phyloP scores from a whole-genome alignment of 176 grass and related monocot genomes.

The Neostapfia colusana region DNA sequence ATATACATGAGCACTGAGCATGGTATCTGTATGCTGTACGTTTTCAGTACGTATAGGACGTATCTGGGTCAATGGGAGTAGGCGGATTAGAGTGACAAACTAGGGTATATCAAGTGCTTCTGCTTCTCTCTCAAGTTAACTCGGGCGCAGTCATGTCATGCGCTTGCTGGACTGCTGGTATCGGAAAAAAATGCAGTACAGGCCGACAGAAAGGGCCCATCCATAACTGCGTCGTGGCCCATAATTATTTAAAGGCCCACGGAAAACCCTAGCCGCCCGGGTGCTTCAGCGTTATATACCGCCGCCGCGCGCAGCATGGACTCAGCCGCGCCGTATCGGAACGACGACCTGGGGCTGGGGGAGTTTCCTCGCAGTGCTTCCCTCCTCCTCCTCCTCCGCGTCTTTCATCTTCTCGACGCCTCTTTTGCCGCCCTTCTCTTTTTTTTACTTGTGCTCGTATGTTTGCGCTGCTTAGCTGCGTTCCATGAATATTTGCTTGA shows the following conservation, averaged over 20 bases:
- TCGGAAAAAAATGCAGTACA: neutral
- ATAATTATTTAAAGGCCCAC: neutral
- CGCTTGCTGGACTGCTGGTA: too few relatives aligned
- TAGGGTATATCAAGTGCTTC: too few relatives aligned
- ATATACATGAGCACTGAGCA: neutral
- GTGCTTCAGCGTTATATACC: slow-evolving; percentile 5
- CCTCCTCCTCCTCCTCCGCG: too few relatives aligned
- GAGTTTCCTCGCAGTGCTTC: neutral
- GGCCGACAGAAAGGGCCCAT: too few relatives aligned
- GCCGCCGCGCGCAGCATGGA: neutral
- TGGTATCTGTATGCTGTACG: too few relatives aligned
- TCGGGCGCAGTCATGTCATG: too few relatives aligned
- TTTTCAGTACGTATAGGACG: too few relatives aligned
- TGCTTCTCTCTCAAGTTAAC: too few relatives aligned
- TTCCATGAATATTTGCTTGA: neutral
- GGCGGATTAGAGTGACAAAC: too few relatives aligned
- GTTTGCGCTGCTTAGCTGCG: too few relatives aligned
- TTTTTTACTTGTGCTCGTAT: rapidly evolving
- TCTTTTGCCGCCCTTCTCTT: neutral
- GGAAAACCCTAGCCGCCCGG: slow-evolving; percentile 15
- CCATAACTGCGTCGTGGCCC: neutral
- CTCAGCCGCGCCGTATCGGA: neutral
- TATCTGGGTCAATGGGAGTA: too few relatives aligned
- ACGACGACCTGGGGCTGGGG: neutral
- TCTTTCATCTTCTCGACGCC: neutral